Conservation (phyloP, 2,329 filamentous ascomycete genomes). For the Beauveria caledonica region DNA sequence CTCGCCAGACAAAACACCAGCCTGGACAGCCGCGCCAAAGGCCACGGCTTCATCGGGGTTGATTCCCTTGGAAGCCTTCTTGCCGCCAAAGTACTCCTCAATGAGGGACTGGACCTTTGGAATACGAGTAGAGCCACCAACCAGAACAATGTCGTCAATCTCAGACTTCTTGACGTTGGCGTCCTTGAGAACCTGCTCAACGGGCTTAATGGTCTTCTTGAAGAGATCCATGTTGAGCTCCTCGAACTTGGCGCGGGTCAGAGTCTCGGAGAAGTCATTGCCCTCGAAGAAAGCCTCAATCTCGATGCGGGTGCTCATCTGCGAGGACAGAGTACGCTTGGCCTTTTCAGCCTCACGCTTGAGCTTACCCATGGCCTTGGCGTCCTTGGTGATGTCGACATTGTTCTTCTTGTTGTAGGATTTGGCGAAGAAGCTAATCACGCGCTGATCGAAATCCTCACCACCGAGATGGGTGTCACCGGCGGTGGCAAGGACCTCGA, state of each 20-base stretch:
- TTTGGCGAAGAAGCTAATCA: slow-evolving; percentile 96
- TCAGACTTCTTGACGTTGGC: slow-evolving; percentile 95
- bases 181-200: slow-evolving; percentile 97
- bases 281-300: slow-evolving; percentile 96
- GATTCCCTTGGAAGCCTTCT: slow-evolving; percentile 98
- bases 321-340: slow-evolving; percentile 93
- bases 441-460: slow-evolving; percentile 97
- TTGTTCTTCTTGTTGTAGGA: slow-evolving; percentile 96
- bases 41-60: slow-evolving; percentile 99
- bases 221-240: slow-evolving; percentile 98
- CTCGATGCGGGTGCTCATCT: slow-evolving; percentile 89
- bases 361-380: slow-evolving; percentile 98
- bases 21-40: slow-evolving; percentile 94
- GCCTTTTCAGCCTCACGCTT: slow-evolving; percentile 99
- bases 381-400: slow-evolving; percentile 87
- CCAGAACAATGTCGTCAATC: slow-evolving; percentile 92
- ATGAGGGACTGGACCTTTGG: slow-evolving; percentile 93
- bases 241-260: slow-evolving; percentile 98
- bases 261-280: slow-evolving; percentile 95
- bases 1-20: slow-evolving; percentile 88
- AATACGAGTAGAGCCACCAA: slow-evolving; percentile 98
- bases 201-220: slow-evolving; percentile 98
- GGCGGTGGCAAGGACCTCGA: slow-evolving; percentile 88
- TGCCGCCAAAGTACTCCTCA: slow-evolving; percentile 90
- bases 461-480: slow-evolving; percentile 97